Evolutionary conservation across 345 rosid genomes (phyloP), one percentile per base, ranked within the genome.

Genomic region (Linum usitatissimum): DNA sequence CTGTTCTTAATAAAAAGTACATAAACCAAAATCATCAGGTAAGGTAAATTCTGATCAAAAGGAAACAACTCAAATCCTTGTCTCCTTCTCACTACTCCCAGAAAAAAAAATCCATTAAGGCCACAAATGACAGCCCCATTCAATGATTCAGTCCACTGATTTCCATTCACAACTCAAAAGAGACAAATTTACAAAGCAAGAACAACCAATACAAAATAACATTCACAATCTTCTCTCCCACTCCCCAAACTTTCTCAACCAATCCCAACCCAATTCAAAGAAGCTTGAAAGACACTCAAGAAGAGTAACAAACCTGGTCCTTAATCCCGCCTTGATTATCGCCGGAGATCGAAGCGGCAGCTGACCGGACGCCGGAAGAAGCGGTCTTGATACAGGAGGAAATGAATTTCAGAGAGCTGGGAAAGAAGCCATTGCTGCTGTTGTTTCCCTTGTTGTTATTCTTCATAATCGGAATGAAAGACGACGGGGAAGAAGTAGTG

Each of bases 331-430:
- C 87, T 0, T 66, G 77, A 0, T 75, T 62, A 66, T 85, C 91
- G 6, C 88, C 67, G 31, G 97, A 78, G 45, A 92, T 78, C 5
- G 98, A 89, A n/a, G 95, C 85, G 61, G 98, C 87, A 39, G 95
- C 96, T 55, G 96, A 82, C 45, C 94, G 86, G 21, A 92, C 98
- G 58, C 98, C 96, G 39, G 96, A 85, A 51, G 98, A 92, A 56
- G 98, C 98, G 53, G 97, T 87, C 68, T 82, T 81, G 64, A 93
- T 73, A 39, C 88, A 93, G 17, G 94, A 84, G 17, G 97, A 93
- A 64, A 93, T 84, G 72, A 93, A 87, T 72, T 81, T 93, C 64
- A 90, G 64, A 12, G 97, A 90, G 79, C 71, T 80, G 1, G 97
- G 97, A 51, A 93, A 30, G 60, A 93, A 79, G 9, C 86, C 80